Evolutionary conservation across 2,329 filamentous ascomycete species (phyloP), one percentile per base, ranked within the genome.

Genomic region (Aspergillus sojae): DNA sequence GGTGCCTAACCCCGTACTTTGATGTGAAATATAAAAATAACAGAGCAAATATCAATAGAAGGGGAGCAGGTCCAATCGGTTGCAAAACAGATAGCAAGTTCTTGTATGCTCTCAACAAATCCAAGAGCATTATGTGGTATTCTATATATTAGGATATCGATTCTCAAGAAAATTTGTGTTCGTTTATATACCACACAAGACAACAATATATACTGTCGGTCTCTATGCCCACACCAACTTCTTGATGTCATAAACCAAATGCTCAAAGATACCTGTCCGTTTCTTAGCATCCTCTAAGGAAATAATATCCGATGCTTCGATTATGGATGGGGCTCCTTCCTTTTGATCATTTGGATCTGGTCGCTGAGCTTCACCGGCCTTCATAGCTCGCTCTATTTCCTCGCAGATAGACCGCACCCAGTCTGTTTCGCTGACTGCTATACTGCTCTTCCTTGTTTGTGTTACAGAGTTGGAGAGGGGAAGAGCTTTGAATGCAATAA

Each of bases 201-300:
- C 7, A 19, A n/a, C 5, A 9, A 52, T 6, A 23, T 36, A 28
- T 30, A 30, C 14, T 6, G 21, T 30, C 9, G 28, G 12, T n/a
- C 14, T 26, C 63, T 71, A 87, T 3, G 85, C 84, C 95, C 95
- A 98, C 14, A 99, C 93, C 75, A 98, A 80, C 82, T 92, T 96
- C 86, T 97, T 97, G 71, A 98, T 84, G 63, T 90, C 91, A 81
- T 98, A 93, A 1, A 93, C 92, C 72, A 96, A 79, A 75, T 94
- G 90, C 78, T 97, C 94, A 58, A 98, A 77, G 70, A 96, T 84
- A 0, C 93, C 92, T 0, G 94, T 97, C 65, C 90, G 93, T 81
- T 87, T 91, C 84, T 88, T 94, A 62, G 95, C 95, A 73, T 97
- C 93, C 2, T 88, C 88, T 59, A 96, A 77, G 28, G 89, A 92